Percentiles rank a stretch among this genome's conserved stretches.
Evolutionary conservation across 2,329 filamentous ascomycete genomes (phyloP).

Genomic region (Alternaria ethzedia): DNA sequence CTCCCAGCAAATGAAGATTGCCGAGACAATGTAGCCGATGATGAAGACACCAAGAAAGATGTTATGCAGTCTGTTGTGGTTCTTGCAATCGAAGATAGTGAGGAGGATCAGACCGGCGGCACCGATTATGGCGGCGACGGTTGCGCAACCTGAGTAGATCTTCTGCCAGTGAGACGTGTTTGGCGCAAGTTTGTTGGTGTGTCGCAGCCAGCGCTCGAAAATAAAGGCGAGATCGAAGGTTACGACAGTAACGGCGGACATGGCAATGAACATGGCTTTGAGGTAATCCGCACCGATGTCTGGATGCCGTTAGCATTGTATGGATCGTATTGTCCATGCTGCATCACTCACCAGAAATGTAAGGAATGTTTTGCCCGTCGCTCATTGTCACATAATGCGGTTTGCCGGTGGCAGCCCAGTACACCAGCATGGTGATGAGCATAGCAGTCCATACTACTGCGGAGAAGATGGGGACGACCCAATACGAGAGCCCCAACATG

Average conservation of each 20-base stretch:
- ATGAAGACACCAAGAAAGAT: slow-evolving; percentile 84
- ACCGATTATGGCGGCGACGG: slow-evolving; percentile 74
- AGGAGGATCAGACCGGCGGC: slow-evolving; percentile 82
- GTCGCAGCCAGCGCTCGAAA: slow-evolving; percentile 83
- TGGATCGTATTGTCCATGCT: background rate
- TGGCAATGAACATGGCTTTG: slow-evolving; percentile 80
- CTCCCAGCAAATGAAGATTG: slow-evolving; percentile 88
- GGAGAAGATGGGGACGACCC: slow-evolving; percentile 73
- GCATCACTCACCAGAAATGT: slow-evolving; percentile 66
- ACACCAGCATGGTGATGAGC: slow-evolving; percentile 72
- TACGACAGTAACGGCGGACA: slow-evolving; percentile 73
- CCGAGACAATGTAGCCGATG: slow-evolving; percentile 80
- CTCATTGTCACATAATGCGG: slow-evolving; percentile 68
- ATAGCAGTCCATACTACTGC: slow-evolving; percentile 61
- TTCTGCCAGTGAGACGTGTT: slow-evolving; percentile 73
- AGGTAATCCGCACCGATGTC: slow-evolving; percentile 67
- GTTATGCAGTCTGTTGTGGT: slow-evolving; percentile 71
- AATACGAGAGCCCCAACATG: slow-evolving; percentile 55
- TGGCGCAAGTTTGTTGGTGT: slow-evolving; percentile 76
- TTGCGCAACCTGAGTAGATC: slow-evolving; percentile 65
- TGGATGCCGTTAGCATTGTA: slow-evolving; percentile 28
- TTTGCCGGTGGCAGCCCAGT: slow-evolving; percentile 68
- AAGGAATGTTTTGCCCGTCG: slow-evolving; percentile 66
- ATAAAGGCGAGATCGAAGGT: slow-evolving; percentile 82
- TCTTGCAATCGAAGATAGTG: slow-evolving; percentile 82